These are phyloP conservation scores for Rhodotorula glutinis DNA, from an alignment of 1,284 basidiomycete species.

Conservation along the genomic window DNA sequence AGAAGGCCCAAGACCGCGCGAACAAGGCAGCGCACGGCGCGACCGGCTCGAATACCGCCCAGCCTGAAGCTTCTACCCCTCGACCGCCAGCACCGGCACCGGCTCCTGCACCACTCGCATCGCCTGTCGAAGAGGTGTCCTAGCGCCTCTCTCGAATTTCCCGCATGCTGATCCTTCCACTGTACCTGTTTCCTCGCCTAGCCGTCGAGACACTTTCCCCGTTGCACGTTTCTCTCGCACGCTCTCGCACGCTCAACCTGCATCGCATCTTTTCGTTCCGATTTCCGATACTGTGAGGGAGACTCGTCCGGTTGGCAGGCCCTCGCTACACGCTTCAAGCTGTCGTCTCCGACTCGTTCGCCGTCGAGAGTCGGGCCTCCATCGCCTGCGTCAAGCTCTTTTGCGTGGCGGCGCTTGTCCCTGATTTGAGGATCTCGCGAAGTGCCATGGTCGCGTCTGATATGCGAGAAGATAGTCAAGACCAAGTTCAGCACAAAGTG, in stretches of 20 bases:
- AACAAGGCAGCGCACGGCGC: slow-evolving; percentile 18
- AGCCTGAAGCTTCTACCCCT: neutral
- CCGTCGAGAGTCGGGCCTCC: slow-evolving; percentile 56
- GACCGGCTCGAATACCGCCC: neutral
- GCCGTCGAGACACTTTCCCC: no score
- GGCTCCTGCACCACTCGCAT: no score
- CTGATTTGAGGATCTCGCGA: slow-evolving; percentile 64
- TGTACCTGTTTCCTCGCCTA: slow-evolving; percentile 39
- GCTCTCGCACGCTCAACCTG: no score
- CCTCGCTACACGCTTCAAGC: neutral
- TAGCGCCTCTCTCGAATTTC: slow-evolving; percentile 20
- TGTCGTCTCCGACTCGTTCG: no score
- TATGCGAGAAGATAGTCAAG: neutral
- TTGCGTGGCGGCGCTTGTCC: slow-evolving; percentile 84
- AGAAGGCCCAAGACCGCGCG: slow-evolving; percentile 36
- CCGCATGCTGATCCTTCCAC: no score
- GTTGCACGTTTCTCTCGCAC: no score
- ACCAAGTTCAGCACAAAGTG: no score
- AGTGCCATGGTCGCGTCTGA: slow-evolving; percentile 81
- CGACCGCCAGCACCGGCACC: no score
- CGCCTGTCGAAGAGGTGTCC: neutral
- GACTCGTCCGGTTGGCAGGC: neutral
- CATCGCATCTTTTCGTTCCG: no score
- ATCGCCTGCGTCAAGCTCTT: slow-evolving; percentile 70
- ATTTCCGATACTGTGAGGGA: no score